A percentile compares a stretch with the other conserved stretches of the same genome.
Conservation (phyloP, 345 rosid genomes). For the Cardiospermum halicacabum region DNA sequence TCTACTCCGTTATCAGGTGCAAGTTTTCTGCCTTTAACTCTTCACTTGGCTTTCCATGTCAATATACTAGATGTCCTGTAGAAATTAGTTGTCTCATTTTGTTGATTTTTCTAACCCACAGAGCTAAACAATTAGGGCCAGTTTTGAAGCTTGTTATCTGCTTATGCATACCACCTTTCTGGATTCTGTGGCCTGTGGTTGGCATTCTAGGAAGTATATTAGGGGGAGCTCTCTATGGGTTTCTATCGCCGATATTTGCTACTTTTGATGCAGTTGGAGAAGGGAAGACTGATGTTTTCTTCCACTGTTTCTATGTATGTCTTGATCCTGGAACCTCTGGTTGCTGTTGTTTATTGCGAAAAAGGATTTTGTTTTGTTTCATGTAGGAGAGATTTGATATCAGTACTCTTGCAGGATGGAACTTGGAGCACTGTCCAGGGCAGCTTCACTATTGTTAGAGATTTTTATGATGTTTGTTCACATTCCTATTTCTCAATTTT, state of each 20-base stretch:
- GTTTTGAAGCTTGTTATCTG: slow-evolving; percentile 71
- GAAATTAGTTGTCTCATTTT: slow-evolving; percentile 17
- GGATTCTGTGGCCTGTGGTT: slow-evolving; percentile 54
- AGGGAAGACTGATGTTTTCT: slow-evolving; percentile 56
- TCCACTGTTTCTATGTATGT: slow-evolving; percentile 82
- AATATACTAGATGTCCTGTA: slow-evolving; percentile 6
- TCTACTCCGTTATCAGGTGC: slow-evolving; percentile 66
- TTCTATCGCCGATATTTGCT: slow-evolving; percentile 84
- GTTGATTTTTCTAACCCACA: slow-evolving; percentile 32
- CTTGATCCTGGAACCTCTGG: not conserved
- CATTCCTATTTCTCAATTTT: slow-evolving; percentile 69
- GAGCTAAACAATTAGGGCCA: slow-evolving; percentile 74
- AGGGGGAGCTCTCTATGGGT: slow-evolving; percentile 67
- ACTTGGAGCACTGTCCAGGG: slow-evolving; percentile 65
- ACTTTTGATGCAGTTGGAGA: slow-evolving; percentile 93
- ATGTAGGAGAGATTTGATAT: slow-evolving; percentile 7
- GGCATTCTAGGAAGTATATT: slow-evolving; percentile 60
- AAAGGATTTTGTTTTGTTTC: not conserved
- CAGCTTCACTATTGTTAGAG: slow-evolving; percentile 61
- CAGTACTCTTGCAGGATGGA: slow-evolving; percentile 59
- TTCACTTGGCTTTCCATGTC: slow-evolving; percentile 1
- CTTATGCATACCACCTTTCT: slow-evolving; percentile 46
- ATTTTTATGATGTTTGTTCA: slow-evolving; percentile 66
- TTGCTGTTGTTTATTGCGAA: not conserved
- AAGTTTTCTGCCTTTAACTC: slow-evolving; percentile 15